Percentiles rank a stretch among this genome's conserved stretches.
These are phyloP conservation scores for Trypanosoma theileri DNA, from an alignment of 208 protist genomes.

Conservation along the genomic window DNA sequence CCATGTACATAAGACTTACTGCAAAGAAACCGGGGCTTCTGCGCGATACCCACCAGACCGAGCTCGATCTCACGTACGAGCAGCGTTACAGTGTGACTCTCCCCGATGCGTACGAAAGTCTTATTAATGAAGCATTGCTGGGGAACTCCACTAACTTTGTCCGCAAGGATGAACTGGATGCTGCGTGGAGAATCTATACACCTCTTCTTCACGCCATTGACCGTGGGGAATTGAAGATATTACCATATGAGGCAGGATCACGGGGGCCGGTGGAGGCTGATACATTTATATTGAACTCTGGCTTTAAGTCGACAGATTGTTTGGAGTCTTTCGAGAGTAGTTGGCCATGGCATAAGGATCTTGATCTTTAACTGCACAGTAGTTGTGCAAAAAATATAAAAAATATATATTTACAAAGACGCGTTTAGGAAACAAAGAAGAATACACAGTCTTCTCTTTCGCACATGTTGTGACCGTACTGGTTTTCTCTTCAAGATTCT, in stretches of 20 bases:
- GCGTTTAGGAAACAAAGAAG: no score
- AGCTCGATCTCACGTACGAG: conserved; percentile 90
- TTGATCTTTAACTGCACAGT: conserved; percentile 1
- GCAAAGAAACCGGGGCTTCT: conserved; percentile 84
- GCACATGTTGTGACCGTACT: no score
- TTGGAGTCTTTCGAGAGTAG: conserved; percentile 1
- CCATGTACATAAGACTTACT: conserved; percentile 92
- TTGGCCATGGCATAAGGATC: conserved; percentile 10
- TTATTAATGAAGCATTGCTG: conserved; percentile 83
- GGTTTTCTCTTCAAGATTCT: no score
- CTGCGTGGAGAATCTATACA: conserved; percentile 91
- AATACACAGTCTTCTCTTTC: no score
- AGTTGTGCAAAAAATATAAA: neutral
- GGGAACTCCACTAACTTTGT: conserved; percentile 92
- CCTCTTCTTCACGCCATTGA: conserved; percentile 90
- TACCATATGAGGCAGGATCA: conserved; percentile 81
- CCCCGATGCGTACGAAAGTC: conserved; percentile 91
- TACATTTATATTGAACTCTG: conserved; percentile 50
- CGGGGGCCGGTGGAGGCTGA: conserved; percentile 81
- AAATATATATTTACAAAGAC: neutral
- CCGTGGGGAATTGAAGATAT: conserved; percentile 47
- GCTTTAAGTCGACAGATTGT: conserved; percentile 55
- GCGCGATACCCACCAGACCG: conserved; percentile 79
- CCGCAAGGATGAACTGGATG: conserved; percentile 90
- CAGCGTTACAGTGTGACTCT: conserved; percentile 75